phyloP scores from a whole-genome alignment of 345 rosid genomes.

The Psidium friedrichsthalianum region DNA sequence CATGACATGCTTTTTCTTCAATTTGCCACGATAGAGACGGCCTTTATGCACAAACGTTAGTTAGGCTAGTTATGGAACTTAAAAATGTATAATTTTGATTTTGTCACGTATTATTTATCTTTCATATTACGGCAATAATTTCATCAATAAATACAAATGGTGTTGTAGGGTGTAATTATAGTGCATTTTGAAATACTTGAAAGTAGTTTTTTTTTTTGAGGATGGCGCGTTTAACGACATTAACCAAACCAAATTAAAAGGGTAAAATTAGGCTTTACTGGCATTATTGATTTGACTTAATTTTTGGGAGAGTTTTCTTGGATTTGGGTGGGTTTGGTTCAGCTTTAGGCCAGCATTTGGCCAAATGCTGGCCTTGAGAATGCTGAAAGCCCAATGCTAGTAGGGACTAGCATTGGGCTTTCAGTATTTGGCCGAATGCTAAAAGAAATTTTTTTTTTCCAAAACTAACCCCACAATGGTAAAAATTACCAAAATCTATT shows the following conservation, averaged over 20 bases:
- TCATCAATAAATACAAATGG: not conserved
- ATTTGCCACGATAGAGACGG: not conserved
- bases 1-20: not conserved
- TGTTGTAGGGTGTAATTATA: not conserved
- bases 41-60: not conserved
- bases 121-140: not conserved
- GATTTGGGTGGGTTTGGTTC: too few relatives aligned
- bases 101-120: not conserved
- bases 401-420: too few relatives aligned
- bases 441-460: too few relatives aligned
- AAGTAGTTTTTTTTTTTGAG: not conserved
- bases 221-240: not conserved
- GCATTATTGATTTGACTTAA: not conserved
- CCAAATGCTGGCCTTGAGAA: too few relatives aligned
- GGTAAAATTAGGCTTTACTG: not conserved
- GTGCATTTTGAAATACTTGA: not conserved
- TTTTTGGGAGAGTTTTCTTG: not conserved
- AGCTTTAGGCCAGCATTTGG: too few relatives aligned
- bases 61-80: not conserved
- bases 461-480: too few relatives aligned
- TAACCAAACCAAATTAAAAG: not conserved
- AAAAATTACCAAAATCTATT: too few relatives aligned
- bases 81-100: not conserved
- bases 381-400: too few relatives aligned
- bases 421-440: too few relatives aligned